Percentiles rank a stretch among this genome's conserved stretches.
Conservation (phyloP, 805 yeast species). For the Candida nemodendra region DNA sequence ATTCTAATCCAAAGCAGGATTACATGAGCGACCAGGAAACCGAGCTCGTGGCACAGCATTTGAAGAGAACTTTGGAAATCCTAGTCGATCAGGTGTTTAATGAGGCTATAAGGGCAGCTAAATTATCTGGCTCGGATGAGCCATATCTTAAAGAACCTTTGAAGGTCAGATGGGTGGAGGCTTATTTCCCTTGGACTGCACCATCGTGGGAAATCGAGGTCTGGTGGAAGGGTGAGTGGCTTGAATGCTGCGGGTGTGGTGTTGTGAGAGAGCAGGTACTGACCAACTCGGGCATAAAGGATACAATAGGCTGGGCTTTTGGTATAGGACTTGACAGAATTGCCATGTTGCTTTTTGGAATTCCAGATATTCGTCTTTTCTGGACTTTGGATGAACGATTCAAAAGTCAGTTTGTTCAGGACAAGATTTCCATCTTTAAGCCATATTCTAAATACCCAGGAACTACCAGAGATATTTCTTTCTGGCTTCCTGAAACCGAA, state of each 20-base stretch:
- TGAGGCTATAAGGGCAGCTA: slow-evolving; percentile 62
- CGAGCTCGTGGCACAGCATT: slow-evolving; percentile 66
- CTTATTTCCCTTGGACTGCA: slow-evolving; percentile 96
- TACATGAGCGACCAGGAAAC: slow-evolving; percentile 72
- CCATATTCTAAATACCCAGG: slow-evolving; percentile 94
- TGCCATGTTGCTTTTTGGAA: slow-evolving; percentile 93
- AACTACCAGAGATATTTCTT: slow-evolving; percentile 81
- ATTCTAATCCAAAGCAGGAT: slow-evolving; percentile 74
- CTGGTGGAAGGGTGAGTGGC: slow-evolving; percentile 98
- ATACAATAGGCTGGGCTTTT: slow-evolving; percentile 93
- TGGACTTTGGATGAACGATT: slow-evolving; percentile 88
- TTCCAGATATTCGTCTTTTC: slow-evolving; percentile 91
- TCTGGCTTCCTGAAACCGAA: slow-evolving; percentile 66
- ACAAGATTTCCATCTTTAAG: slow-evolving; percentile 66
- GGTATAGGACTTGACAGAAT: slow-evolving; percentile 94
- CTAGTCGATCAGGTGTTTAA: slow-evolving; percentile 81
- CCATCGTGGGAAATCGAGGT: slow-evolving; percentile 99
- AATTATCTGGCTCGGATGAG: slow-evolving; percentile 56
- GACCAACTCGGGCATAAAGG: slow-evolving; percentile 64
- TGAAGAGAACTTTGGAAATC: slow-evolving; percentile 83
- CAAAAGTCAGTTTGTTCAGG: slow-evolving; percentile 63
- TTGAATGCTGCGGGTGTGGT: slow-evolving; percentile 96
- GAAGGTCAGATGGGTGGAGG: slow-evolving; percentile 90
- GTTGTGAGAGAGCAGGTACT: slow-evolving; percentile 78
- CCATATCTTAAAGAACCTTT: slow-evolving; percentile 71